Conservation (phyloP, 2,329 filamentous ascomycete genomes). For the Penicillium sp. region DNA sequence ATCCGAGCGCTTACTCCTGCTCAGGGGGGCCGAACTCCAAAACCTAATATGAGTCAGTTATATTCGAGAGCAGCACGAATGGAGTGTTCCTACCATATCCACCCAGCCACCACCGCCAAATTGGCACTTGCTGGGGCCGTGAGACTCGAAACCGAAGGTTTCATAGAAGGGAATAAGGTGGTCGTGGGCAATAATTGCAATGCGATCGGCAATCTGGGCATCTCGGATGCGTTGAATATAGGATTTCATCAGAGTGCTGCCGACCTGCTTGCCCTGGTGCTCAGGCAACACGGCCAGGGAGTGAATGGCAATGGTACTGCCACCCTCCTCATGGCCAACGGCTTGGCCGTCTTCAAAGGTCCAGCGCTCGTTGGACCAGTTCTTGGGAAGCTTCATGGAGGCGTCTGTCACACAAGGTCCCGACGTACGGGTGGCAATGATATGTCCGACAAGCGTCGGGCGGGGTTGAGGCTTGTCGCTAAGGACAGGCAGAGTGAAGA, state of each 20-base stretch:
- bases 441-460: slow-evolving; percentile 69
- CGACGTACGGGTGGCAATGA: slow-evolving; percentile 70
- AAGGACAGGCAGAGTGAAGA: slow-evolving; percentile 65
- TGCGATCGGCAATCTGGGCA: slow-evolving; percentile 66
- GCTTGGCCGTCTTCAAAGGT: slow-evolving; percentile 41
- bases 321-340: slow-evolving; percentile 69
- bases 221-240: slow-evolving; percentile 75
- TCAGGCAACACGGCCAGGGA: slow-evolving; percentile 76
- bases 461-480: slow-evolving; percentile 58
- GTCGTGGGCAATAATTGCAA: slow-evolving; percentile 75
- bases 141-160: slow-evolving; percentile 68
- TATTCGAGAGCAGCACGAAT: background rate
- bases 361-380: slow-evolving; percentile 58
- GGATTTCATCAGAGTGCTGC: slow-evolving; percentile 68
- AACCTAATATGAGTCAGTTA: slow-evolving; percentile 21
- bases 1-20: slow-evolving; percentile 13
- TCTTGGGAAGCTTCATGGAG: slow-evolving; percentile 70
- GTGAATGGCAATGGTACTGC: slow-evolving; percentile 75
- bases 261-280: slow-evolving; percentile 71
- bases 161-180: slow-evolving; percentile 73
- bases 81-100: slow-evolving; percentile 64
- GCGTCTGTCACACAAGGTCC: slow-evolving; percentile 65
- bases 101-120: slow-evolving; percentile 80
- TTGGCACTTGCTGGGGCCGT: slow-evolving; percentile 65
- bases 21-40: slow-evolving; percentile 28